Percentiles rank a stretch among this genome's conserved stretches.
phyloP scores from a whole-genome alignment of 108 stramenopile species.

The Nitzschia palea region DNA sequence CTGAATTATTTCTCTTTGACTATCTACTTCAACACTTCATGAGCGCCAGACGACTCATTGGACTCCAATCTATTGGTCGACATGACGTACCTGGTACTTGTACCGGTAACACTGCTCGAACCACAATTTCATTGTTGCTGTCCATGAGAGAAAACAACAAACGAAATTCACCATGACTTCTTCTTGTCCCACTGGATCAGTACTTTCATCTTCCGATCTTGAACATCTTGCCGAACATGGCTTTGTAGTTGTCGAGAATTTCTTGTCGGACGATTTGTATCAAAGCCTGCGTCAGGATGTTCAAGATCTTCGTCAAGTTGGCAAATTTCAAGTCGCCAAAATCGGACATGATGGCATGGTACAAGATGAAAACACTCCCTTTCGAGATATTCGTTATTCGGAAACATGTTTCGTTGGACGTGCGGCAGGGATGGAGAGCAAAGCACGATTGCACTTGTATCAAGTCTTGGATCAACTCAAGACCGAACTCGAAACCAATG shows the following conservation, averaged over 20 bases:
- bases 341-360: constrained; percentile 63
- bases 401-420: constrained; percentile 73
- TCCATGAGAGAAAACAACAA: not conserved
- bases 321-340: constrained; percentile 59
- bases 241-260: constrained; percentile 62
- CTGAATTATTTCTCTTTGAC: no score
- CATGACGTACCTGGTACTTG: no score
- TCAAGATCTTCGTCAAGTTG: constrained; percentile 29
- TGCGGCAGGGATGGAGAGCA: constrained; percentile 18
- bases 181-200: no score
- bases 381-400: constrained; percentile 62
- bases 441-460: constrained; percentile 41
- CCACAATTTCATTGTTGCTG: no score
- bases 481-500: constrained; percentile 28
- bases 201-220: constrained; percentile 17
- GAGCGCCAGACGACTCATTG: no score
- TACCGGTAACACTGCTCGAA: no score
- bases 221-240: constrained; percentile 48
- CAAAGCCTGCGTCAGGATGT: constrained; percentile 64
- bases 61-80: no score
- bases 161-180: not conserved
- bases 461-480: constrained; percentile 51
- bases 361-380: constrained; percentile 52
- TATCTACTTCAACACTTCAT: no score
- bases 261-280: constrained; percentile 49